Conservation (phyloP, 768 basidiomycete genomes). For the Termitomyces sp. region DNA sequence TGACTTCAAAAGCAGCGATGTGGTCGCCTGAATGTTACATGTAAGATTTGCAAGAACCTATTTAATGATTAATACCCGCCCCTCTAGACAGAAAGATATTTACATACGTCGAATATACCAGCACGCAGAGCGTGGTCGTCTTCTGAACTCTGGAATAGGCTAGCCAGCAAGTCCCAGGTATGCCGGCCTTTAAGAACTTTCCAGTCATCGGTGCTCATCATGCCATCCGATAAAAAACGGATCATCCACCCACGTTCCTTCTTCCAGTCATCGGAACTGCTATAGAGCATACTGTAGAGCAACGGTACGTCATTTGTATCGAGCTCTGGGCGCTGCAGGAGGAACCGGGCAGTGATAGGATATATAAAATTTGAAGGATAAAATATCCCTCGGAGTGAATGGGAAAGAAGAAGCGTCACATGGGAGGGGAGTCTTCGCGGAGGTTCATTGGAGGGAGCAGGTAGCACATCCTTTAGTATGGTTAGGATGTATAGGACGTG, state of each 20-base stretch:
- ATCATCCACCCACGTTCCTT: conserved; percentile 91
- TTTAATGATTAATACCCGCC: neutral
- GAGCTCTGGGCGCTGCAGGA: conserved; percentile 83
- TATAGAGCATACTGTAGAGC: conserved; percentile 87
- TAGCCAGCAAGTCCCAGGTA: conserved; percentile 86
- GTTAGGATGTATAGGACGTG: conserved; percentile 72
- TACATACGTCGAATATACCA: conserved; percentile 64
- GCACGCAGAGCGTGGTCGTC: conserved; percentile 49
- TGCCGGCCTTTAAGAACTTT: conserved; percentile 73
- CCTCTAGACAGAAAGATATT: neutral
- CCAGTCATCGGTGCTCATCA: conserved; percentile 78
- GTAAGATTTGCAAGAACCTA: conserved; percentile 78
- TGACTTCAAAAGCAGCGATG: conserved; percentile 68
- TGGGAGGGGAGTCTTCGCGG: conserved; percentile 69
- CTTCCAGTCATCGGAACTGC: conserved; percentile 75
- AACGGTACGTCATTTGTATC: conserved; percentile 86
- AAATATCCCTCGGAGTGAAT: conserved; percentile 79
- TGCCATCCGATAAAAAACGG: conserved; percentile 76
- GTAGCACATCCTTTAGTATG: conserved; percentile 57
- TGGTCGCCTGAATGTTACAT: conserved; percentile 62
- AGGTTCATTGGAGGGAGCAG: conserved; percentile 33
- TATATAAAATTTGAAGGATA: conserved; percentile 89
- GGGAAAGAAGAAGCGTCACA: conserved; percentile 76
- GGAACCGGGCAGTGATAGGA: conserved; percentile 80
- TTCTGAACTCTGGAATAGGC: conserved; percentile 68